Conservation (phyloP, 75 land plant species). For the Cunninghamia lanceolata region DNA sequence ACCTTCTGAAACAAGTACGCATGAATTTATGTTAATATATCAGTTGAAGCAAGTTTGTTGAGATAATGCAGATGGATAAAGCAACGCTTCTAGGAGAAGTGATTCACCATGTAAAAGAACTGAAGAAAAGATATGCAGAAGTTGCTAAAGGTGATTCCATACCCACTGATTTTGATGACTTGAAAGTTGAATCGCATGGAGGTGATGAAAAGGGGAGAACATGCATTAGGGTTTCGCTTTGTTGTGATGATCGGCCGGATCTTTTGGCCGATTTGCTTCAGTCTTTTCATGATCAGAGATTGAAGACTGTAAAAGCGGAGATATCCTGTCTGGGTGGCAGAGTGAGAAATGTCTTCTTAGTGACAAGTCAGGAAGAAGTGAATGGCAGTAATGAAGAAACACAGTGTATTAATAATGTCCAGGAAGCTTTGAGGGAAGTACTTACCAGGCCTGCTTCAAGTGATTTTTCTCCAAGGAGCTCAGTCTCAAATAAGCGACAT, state of each 20-base stretch:
- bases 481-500: neutral
- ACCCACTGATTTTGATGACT: constrained; percentile 64
- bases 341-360: constrained; percentile 41
- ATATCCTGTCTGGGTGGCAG: constrained; percentile 64
- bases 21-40: neutral
- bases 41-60: neutral
- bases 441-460: neutral
- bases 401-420: neutral
- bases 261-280: constrained; percentile 57
- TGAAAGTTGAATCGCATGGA: constrained; percentile 30
- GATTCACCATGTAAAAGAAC: constrained; percentile 62
- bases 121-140: constrained; percentile 43
- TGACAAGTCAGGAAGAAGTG: neutral
- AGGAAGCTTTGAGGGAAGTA: neutral
- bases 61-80: constrained; percentile 57
- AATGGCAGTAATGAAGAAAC: constrained; percentile 1
- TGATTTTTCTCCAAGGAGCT: neutral
- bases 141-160: constrained; percentile 33
- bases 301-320: constrained; percentile 58
- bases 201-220: neutral
- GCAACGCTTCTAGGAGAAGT: constrained; percentile 76
- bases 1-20: neutral
- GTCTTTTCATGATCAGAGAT: constrained; percentile 35
- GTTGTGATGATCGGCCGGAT: constrained; percentile 71
- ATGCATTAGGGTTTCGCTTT: constrained; percentile 48